Conservation (phyloP, 148 eudicot genomes). For the Limonium bicolor region DNA sequence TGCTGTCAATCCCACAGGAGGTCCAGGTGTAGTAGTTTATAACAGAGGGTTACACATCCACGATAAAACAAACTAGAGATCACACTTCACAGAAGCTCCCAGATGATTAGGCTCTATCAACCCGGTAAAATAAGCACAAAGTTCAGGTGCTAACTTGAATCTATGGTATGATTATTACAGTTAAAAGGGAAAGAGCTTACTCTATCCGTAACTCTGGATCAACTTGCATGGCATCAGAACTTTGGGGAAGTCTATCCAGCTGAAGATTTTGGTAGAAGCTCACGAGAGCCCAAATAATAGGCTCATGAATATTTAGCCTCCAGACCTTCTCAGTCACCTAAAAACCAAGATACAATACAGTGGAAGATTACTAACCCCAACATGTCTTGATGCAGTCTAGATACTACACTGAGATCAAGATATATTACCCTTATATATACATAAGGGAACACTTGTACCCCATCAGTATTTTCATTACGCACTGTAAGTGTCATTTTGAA, state of each 20-base stretch:
- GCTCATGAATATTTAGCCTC: slow-evolving; percentile 92
- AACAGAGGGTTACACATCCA: no score
- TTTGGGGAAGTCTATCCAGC: slow-evolving; percentile 64
- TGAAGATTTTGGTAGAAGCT: slow-evolving; percentile 69
- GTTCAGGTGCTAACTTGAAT: no score
- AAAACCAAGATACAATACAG: slow-evolving; percentile 4
- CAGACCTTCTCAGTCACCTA: slow-evolving; percentile 82
- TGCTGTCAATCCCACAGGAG: no score
- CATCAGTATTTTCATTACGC: slow-evolving; percentile 71
- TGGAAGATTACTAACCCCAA: neutral
- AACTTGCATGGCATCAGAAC: slow-evolving; percentile 63
- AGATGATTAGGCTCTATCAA: no score
- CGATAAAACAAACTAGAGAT: no score
- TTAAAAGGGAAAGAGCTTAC: slow-evolving; percentile 25
- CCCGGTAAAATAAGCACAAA: no score
- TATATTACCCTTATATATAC: slow-evolving; percentile 65
- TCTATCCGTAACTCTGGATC: slow-evolving; percentile 98
- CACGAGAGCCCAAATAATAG: slow-evolving; percentile 88
- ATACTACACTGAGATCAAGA: neutral
- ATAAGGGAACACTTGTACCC: slow-evolving; percentile 78
- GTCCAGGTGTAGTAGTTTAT: no score
- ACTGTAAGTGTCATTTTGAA: slow-evolving; percentile 74
- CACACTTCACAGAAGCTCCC: no score
- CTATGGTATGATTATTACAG: neutral
- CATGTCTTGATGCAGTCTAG: neutral